Evolutionary conservation across 2,329 filamentous ascomycete species (phyloP).

Genomic region (Aspergillus arachidicola): DNA sequence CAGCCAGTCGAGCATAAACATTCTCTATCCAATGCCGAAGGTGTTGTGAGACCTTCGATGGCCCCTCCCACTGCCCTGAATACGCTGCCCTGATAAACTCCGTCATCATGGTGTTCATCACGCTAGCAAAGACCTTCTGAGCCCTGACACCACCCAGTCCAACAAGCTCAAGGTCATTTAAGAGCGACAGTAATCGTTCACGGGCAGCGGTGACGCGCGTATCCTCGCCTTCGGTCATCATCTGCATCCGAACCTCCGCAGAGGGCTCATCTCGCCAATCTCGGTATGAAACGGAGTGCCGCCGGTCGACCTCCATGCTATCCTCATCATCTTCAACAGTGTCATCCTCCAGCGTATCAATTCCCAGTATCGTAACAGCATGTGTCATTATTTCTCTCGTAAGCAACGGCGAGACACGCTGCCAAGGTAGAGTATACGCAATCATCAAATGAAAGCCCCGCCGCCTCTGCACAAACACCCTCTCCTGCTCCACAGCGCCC

Average conservation of each 20-base stretch:
- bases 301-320: slow-evolving; percentile 42
- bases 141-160: slow-evolving; percentile 58
- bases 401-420: slow-evolving; percentile 46
- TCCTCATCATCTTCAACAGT: slow-evolving; percentile 26
- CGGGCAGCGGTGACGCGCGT: slow-evolving; percentile 32
- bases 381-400: slow-evolving; percentile 49
- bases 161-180: slow-evolving; percentile 53
- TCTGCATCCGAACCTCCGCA: slow-evolving; percentile 27
- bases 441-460: slow-evolving; percentile 51
- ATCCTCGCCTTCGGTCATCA: slow-evolving; percentile 39
- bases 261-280: slow-evolving; percentile 39
- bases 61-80: slow-evolving; percentile 58
- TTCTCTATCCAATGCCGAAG: slow-evolving; percentile 60
- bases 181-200: slow-evolving; percentile 40
- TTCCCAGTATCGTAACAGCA: slow-evolving; percentile 46
- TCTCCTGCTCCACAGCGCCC: slow-evolving; percentile 29
- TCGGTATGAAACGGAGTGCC: slow-evolving; percentile 40
- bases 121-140: slow-evolving; percentile 60
- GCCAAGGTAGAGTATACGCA: slow-evolving; percentile 49
- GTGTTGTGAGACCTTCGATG: slow-evolving; percentile 50
- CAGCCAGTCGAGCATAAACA: slow-evolving; percentile 55
- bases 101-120: slow-evolving; percentile 60
- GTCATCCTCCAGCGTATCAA: slow-evolving; percentile 35
- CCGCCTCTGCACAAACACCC: slow-evolving; percentile 40
- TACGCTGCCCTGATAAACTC: slow-evolving; percentile 60